These are phyloP conservation scores for Thalia dealbata DNA, from an alignment of 176 grass and related monocot species.

Conservation along the genomic window DNA sequence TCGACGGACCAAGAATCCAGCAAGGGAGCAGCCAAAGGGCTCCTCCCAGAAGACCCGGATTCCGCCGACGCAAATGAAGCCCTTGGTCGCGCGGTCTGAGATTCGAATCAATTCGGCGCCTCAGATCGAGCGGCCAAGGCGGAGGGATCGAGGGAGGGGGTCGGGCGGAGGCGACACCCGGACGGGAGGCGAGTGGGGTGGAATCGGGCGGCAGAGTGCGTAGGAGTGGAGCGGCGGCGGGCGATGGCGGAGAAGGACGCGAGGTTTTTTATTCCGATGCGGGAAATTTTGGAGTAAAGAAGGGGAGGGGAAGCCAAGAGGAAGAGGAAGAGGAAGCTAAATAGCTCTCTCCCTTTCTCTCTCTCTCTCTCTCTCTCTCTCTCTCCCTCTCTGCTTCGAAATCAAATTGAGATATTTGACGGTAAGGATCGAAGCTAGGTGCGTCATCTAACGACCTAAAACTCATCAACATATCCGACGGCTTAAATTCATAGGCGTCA, in stretches of 20 bases:
- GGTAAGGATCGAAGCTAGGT: not conserved
- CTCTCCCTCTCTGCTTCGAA: not conserved
- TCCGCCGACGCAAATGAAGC: not conserved
- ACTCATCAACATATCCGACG: not conserved
- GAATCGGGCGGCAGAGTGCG: not conserved
- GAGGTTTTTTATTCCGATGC: constrained; percentile 2
- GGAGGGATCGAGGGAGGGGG: not conserved
- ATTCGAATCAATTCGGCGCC: constrained; percentile 1
- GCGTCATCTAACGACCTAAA: not conserved
- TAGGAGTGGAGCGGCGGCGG: not conserved
- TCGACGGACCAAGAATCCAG: not conserved
- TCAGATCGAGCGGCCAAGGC: not conserved
- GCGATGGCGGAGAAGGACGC: not conserved
- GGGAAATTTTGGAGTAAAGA: constrained; percentile 6
- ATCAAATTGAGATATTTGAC: constrained; percentile 8
- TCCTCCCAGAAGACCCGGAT: not conserved
- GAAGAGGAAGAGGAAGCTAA: not conserved
- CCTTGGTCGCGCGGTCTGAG: not conserved
- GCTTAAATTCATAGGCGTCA: constrained; percentile 1
- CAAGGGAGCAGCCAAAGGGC: not conserved
- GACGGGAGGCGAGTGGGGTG: not conserved
- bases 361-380: not conserved
- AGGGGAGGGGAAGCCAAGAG: not conserved
- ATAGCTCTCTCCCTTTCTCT: not conserved
- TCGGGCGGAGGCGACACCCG: not conserved